A percentile compares a stretch with the other conserved stretches of the same genome.
Conservation (phyloP, 495 filamentous ascomycete species). For the Neohortaea acidophila region DNA sequence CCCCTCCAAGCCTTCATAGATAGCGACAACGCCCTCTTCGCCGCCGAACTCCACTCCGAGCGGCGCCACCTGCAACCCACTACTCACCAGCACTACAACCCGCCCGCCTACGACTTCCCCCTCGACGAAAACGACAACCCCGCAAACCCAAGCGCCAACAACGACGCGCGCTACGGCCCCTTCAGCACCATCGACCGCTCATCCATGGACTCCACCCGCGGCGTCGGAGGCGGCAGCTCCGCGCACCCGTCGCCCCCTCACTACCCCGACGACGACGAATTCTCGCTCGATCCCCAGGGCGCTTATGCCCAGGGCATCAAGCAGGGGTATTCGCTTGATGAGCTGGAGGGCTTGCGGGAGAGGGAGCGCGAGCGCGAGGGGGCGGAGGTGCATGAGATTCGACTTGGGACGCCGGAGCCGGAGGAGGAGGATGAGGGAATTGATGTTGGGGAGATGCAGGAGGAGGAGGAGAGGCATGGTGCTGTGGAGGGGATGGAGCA, state of each 20-base stretch:
- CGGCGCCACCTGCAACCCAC: not conserved
- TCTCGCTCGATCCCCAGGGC: not conserved
- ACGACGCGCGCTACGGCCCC: slow-evolving; percentile 1
- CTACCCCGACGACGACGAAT: slow-evolving; percentile 3
- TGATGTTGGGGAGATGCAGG: too few relatives aligned
- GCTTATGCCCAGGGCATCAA: slow-evolving; percentile 8
- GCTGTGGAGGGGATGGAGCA: too few relatives aligned
- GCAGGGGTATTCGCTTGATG: not conserved
- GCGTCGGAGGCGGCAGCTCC: not conserved
- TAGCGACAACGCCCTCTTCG: slow-evolving; percentile 10
- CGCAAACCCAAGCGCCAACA: too few relatives aligned
- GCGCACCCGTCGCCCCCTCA: not conserved
- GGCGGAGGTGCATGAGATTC: too few relatives aligned
- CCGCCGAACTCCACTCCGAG: not conserved
- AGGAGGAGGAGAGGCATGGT: too few relatives aligned
- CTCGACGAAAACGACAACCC: too few relatives aligned
- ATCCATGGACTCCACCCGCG: slow-evolving; percentile 3
- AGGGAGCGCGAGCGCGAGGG: too few relatives aligned
- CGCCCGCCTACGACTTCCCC: not conserved
- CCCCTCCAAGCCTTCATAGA: slow-evolving; percentile 11
- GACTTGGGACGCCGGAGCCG: too few relatives aligned
- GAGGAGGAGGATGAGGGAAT: too few relatives aligned
- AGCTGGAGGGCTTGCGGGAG: too few relatives aligned
- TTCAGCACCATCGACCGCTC: not conserved
- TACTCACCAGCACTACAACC: not conserved